A percentile compares a stretch with the other conserved stretches of the same genome.
Evolutionary conservation across 768 basidiomycete genomes (phyloP).

Genomic region (Xerocomellus intermedius): DNA sequence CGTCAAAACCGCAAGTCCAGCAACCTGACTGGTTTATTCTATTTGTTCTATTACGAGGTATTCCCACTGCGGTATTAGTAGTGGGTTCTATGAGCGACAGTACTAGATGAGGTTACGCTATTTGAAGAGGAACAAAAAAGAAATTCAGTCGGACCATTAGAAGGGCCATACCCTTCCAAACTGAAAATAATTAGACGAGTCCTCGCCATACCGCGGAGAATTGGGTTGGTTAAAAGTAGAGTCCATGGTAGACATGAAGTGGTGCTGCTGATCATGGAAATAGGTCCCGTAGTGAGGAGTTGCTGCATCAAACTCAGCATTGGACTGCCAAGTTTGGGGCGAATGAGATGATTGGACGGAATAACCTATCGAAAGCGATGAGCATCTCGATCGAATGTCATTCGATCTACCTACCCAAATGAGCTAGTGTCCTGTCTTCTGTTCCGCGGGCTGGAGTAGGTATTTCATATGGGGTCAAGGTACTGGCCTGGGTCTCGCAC

Average conservation of each 20-base stretch:
- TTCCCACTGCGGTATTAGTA: neutral
- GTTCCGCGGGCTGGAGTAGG: neutral
- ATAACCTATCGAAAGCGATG: conserved; percentile 5
- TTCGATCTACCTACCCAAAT: conserved; percentile 1
- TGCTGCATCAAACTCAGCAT: neutral
- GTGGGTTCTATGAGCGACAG: neutral
- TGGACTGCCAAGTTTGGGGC: neutral
- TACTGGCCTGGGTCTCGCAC: neutral
- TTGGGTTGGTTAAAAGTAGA: neutral
- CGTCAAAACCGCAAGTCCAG: neutral
- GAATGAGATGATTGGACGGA: neutral
- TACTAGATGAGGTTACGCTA: neutral
- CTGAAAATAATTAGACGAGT: neutral
- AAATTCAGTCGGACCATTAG: neutral
- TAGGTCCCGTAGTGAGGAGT: neutral
- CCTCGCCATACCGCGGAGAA: neutral
- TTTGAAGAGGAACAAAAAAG: neutral
- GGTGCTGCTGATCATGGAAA: conserved; percentile 1
- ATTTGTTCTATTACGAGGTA: neutral
- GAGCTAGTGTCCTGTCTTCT: neutral
- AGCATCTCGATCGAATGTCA: neutral
- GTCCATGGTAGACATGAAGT: neutral
- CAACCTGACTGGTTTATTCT: neutral
- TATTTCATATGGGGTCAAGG: neutral
- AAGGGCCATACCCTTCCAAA: neutral